These are phyloP conservation scores for Senna siamea DNA, from an alignment of 306 rosid genomes.

Conservation along the genomic window DNA sequence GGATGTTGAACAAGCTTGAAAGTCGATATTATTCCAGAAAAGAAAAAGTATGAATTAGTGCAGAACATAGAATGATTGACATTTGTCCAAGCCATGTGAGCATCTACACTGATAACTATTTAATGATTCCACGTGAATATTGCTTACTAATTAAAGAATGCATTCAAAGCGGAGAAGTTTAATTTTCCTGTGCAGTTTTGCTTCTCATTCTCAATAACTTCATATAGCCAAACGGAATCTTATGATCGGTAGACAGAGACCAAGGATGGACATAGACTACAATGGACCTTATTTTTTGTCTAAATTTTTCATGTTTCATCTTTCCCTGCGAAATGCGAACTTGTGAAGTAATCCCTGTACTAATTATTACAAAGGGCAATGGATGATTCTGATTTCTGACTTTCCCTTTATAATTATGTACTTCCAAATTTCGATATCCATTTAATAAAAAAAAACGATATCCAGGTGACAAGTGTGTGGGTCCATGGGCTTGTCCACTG, in stretches of 20 bases:
- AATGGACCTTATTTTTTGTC: neutral
- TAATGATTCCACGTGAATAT: neutral
- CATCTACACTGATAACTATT: neutral
- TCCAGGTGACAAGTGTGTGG: neutral
- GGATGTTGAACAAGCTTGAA: neutral
- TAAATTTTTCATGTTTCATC: neutral
- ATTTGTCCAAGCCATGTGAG: neutral
- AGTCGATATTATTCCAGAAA: neutral
- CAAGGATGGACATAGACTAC: neutral
- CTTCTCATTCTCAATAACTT: neutral
- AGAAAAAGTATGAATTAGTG: neutral
- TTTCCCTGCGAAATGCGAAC: neutral
- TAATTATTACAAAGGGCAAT: too few species aligned
- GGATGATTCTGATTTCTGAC: too few species aligned
- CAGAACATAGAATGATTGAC: neutral
- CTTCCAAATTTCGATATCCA: neutral
- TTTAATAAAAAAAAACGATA: too few species aligned
- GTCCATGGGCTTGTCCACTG: too few species aligned
- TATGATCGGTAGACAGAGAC: neutral
- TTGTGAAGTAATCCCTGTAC: neutral
- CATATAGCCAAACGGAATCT: neutral
- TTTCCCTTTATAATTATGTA: neutral
- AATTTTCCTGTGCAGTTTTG: neutral
- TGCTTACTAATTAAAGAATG: constrained; percentile 1
- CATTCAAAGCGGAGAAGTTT: neutral